Evolutionary conservation across 257 asterid genomes (phyloP), one percentile per base, ranked within the genome.

Genomic region (Solanum tarapatanum): DNA sequence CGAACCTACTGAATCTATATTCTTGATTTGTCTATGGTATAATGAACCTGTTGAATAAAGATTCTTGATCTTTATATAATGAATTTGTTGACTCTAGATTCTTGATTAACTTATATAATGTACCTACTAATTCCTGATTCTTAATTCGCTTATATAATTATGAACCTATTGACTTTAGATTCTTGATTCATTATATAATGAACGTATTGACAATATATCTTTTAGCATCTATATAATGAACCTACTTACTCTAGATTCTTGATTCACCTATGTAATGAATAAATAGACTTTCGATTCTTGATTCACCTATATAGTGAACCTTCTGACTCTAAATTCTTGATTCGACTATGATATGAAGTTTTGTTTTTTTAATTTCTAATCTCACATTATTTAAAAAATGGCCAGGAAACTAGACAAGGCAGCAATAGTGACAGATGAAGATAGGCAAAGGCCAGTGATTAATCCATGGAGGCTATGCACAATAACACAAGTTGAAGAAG

Each of bases 401-500:
- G 4, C 32, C 83, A 93, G 96, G 92, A 90, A 90, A 82, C 89
- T 95, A 23, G 98, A 95, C 90, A 95, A 90, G 90, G 97, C 96
- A 14, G 95, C 96, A 14, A 79, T 91, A 21, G 64, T 89, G 69
- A 91, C 92, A 1, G 94, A 88, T 32, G 75, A 89, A 66, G 98
- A 94, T 11, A 77, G 87, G 17, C 3, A 4, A 11, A 90, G 90
- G 17, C 87, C 88, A 48, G 11, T 30, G 8, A 8, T 23, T 2
- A 86, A 91, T 43, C 92, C 94, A 0, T 95, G 97, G 98, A 91
- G 93, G 7, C 92, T 95, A 3, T 94, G 98, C 92, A 92, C 97
- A 0, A 93, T 95, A 4, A 93, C 98, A 12, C 98, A 95, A 88
- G 92, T 95, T 4, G 98, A 95, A 88, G 98, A 95, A 91, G 96